Evolutionary conservation across 176 grass and related monocot genomes (phyloP).

Genomic region (Calamus simplicifolius): DNA sequence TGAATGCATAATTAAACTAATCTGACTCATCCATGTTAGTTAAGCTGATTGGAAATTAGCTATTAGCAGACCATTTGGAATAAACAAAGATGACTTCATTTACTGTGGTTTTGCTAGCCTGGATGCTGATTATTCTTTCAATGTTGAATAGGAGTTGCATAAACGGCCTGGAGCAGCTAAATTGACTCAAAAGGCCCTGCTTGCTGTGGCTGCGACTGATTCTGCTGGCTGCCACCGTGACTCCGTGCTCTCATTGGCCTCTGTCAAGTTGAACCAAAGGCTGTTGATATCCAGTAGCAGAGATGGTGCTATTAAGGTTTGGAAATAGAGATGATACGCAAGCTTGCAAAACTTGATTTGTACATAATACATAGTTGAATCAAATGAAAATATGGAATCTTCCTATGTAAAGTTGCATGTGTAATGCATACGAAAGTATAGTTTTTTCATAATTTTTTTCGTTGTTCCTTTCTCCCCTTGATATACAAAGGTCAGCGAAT

Average conservation of each 20-base stretch:
- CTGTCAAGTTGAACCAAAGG: constrained; percentile 81
- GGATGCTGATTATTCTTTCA: not conserved
- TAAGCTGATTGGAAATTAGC: no score
- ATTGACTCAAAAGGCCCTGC: constrained; percentile 56
- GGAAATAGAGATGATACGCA: constrained; percentile 45
- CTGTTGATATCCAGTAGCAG: constrained; percentile 72
- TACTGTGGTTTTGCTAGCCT: no score
- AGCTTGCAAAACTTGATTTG: no score
- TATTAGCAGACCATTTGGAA: not conserved
- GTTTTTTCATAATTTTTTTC: no score
- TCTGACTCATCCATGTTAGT: not conserved
- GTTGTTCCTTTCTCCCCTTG: no score
- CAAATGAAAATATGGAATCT: no score
- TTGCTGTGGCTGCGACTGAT: constrained; percentile 62
- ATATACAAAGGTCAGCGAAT: no score
- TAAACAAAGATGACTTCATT: not conserved
- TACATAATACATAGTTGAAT: no score
- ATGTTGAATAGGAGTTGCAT: constrained; percentile 53
- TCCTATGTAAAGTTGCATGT: no score
- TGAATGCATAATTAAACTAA: no score
- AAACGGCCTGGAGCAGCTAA: constrained; percentile 31
- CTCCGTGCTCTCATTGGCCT: constrained; percentile 59
- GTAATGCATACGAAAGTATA: no score
- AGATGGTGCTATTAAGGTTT: constrained; percentile 91
- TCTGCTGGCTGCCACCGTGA: constrained; percentile 78